phyloP scores from a whole-genome alignment of 1,284 basidiomycete species.

The Boletellus deceptivus region DNA sequence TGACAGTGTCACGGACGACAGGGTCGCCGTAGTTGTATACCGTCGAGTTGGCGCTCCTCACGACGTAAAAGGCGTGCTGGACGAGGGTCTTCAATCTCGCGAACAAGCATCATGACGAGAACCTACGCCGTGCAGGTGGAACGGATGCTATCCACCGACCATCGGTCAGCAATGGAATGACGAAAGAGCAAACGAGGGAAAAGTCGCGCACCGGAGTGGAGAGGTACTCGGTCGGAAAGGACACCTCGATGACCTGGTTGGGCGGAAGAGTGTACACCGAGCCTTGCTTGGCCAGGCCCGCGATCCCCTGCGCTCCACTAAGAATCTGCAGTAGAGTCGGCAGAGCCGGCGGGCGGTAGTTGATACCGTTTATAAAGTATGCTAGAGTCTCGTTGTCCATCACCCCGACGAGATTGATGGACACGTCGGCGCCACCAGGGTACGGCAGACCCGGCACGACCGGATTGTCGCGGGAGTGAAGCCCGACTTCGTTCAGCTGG shows the following conservation, averaged over 20 bases:
- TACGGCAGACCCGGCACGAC: constrained; percentile 22
- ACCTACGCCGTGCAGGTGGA: constrained; percentile 47
- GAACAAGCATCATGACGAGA: not conserved
- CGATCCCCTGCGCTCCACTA: constrained; percentile 39
- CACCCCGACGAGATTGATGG: constrained; percentile 25
- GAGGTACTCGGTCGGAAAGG: constrained; percentile 25
- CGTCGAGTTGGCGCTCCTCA: constrained; percentile 38
- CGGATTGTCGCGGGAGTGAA: constrained; percentile 14
- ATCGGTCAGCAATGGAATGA: not conserved
- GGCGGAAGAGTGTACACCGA: constrained; percentile 36
- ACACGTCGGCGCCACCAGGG: constrained; percentile 25
- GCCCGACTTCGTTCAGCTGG: constrained; percentile 12
- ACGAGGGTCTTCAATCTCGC: not conserved
- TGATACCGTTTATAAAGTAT: constrained; percentile 30
- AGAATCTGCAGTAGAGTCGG: constrained; percentile 45
- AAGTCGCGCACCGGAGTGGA: constrained; percentile 17
- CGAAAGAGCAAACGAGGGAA: not conserved
- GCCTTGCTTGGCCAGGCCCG: constrained; percentile 37
- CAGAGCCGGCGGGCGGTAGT: constrained; percentile 28
- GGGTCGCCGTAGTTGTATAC: constrained; percentile 43
- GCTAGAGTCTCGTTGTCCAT: constrained; percentile 4
- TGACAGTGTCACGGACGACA: constrained; percentile 37
- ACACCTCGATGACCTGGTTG: constrained; percentile 41
- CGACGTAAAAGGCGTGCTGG: constrained; percentile 42
- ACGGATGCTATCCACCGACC: constrained; percentile 31